These are phyloP conservation scores for Cyberlindnera euphorbiae DNA, from an alignment of 805 yeast species.

Conservation along the genomic window DNA sequence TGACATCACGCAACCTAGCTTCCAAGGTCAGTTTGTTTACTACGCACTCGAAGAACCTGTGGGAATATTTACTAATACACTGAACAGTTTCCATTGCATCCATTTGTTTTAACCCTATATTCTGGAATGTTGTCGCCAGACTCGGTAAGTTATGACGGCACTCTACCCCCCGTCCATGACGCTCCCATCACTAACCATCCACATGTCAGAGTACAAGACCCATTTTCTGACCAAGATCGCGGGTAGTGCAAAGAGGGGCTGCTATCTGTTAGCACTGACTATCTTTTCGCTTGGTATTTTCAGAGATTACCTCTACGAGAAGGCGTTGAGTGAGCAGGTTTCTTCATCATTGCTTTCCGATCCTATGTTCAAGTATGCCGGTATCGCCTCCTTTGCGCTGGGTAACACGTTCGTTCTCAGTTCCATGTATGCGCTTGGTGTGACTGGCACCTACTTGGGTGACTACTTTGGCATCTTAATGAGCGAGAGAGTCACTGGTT, in stretches of 20 bases:
- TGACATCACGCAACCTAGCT: slow-evolving; percentile 19
- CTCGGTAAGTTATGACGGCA: slow-evolving; percentile 29
- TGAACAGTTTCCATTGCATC: slow-evolving; percentile 47
- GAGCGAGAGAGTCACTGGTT: slow-evolving; percentile 82
- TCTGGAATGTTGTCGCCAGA: slow-evolving; percentile 94
- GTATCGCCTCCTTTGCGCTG: slow-evolving; percentile 47
- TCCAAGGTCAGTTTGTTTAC: slow-evolving; percentile 23
- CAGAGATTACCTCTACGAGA: slow-evolving; percentile 71
- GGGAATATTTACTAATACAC: too few relatives aligned
- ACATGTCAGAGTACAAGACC: slow-evolving; percentile 58
- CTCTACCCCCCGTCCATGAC: not conserved
- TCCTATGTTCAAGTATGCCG: slow-evolving; percentile 42
- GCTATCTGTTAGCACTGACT: slow-evolving; percentile 76
- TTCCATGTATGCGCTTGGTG: slow-evolving; percentile 90
- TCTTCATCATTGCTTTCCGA: slow-evolving; percentile 49
- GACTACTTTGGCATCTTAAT: slow-evolving; percentile 96
- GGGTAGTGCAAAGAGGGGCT: slow-evolving; percentile 68
- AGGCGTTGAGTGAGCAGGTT: slow-evolving; percentile 70
- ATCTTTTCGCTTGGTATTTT: slow-evolving; percentile 82
- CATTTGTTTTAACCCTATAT: slow-evolving; percentile 87
- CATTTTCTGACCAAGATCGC: slow-evolving; percentile 70
- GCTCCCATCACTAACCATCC: not conserved
- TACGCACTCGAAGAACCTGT: too few relatives aligned
- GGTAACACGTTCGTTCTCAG: slow-evolving; percentile 80
- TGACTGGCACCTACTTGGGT: slow-evolving; percentile 95